Evolutionary conservation across 768 basidiomycete genomes (phyloP).

Genomic region (Mycena filopes): DNA sequence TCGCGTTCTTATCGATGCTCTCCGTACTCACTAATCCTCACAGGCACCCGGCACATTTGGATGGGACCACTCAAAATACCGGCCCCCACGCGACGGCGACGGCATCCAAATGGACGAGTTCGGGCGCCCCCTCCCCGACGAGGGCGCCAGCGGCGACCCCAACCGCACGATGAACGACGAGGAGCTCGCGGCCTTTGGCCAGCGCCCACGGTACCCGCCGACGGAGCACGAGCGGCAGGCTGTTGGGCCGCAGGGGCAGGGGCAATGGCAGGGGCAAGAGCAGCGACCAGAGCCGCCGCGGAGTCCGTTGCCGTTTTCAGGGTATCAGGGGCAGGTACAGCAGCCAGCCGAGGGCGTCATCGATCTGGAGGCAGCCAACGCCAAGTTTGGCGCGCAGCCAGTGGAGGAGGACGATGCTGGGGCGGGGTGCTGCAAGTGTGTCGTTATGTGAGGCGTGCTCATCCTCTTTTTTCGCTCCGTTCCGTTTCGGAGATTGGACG

Average conservation of each 20-base stretch:
- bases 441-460: conserved; percentile 74
- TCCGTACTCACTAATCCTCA: not conserved
- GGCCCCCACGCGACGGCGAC: conserved; percentile 55
- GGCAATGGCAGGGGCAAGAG: conserved; percentile 20
- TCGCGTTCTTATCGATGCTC: no score
- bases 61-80: conserved; percentile 78
- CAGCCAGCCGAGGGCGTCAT: conserved; percentile 12
- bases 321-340: conserved; percentile 51
- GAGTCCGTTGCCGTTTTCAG: conserved; percentile 72
- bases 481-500: no score
- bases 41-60: conserved; percentile 89
- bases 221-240: conserved; percentile 38
- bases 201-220: conserved; percentile 27
- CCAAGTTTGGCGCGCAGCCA: conserved; percentile 41
- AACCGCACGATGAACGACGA: conserved; percentile 28
- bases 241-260: conserved; percentile 29
- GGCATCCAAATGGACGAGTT: conserved; percentile 75
- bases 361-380: conserved; percentile 42
- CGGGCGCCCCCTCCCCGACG: conserved; percentile 51
- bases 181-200: conserved; percentile 24
- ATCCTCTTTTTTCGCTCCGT: not conserved
- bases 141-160: not conserved
- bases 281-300: conserved; percentile 48
- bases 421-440: conserved; percentile 83
- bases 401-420: conserved; percentile 60